Percentiles rank a stretch among this genome's conserved stretches.
phyloP scores from a whole-genome alignment of 2,329 filamentous ascomycete species.

The Xylariaceae sp. region DNA sequence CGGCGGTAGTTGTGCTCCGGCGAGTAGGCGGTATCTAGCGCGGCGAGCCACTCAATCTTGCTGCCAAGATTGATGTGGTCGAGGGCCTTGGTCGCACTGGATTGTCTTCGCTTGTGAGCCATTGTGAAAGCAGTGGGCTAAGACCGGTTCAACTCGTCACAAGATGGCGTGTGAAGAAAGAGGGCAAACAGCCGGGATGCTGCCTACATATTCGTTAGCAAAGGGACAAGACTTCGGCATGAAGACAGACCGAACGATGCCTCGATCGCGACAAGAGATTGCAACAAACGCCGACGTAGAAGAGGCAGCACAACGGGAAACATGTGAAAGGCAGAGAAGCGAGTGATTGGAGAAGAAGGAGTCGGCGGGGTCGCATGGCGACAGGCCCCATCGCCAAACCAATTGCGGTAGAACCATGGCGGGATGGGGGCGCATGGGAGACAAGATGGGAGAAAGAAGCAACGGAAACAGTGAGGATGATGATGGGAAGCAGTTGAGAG shows the following conservation, averaged over 20 bases:
- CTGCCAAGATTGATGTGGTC: constrained; percentile 78
- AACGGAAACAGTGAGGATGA: background rate
- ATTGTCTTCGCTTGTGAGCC: constrained; percentile 22
- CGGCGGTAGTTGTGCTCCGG: constrained; percentile 88
- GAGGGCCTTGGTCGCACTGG: constrained; percentile 60
- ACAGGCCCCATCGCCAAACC: background rate
- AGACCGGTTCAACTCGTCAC: background rate
- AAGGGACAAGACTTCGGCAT: background rate
- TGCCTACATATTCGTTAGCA: background rate
- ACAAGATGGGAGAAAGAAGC: background rate
- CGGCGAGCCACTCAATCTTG: constrained; percentile 59
- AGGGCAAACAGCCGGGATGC: background rate
- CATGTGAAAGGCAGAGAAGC: background rate
- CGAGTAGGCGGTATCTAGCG: constrained; percentile 81
- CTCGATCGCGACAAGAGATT: background rate
- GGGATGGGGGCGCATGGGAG: background rate
- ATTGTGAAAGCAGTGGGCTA: constrained; percentile 6
- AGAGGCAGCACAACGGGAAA: background rate
- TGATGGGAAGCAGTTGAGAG: background rate
- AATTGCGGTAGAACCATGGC: background rate
- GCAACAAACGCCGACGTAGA: background rate
- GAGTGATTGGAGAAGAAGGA: background rate
- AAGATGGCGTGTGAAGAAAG: background rate
- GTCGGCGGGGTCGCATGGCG: background rate
- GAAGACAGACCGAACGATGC: background rate